Percentiles rank a stretch among this genome's conserved stretches.
Evolutionary conservation across 2,329 filamentous ascomycete species (phyloP).

Genomic region (Sporothrix mexicana): DNA sequence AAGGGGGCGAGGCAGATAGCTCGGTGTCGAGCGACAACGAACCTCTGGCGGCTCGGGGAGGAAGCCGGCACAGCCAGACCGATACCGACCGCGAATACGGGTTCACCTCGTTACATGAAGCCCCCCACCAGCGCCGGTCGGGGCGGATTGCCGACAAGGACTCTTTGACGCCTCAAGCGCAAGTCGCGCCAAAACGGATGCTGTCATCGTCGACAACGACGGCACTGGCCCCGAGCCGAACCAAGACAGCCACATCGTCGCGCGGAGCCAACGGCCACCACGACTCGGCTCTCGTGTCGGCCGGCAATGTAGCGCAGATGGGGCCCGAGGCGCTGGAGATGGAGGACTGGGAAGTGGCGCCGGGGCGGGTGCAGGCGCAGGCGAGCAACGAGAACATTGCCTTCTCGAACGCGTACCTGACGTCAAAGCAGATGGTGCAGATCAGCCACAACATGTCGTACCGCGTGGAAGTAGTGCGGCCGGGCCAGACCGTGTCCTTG

Average conservation of each 20-base stretch:
- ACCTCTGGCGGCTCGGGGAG: not conserved
- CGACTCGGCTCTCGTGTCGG: conserved; percentile 36
- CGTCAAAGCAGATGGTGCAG: conserved; percentile 38
- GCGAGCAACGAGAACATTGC: conserved; percentile 38
- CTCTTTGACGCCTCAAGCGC: not conserved
- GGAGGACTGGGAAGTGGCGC: conserved; percentile 48
- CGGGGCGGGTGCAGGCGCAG: conserved; percentile 42
- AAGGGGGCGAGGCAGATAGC: not conserved
- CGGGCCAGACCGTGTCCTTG: conserved; percentile 39
- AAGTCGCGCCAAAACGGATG: no score
- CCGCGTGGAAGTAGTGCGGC: conserved; percentile 42
- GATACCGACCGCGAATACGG: not conserved
- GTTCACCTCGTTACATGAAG: not conserved
- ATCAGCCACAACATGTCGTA: conserved; percentile 42
- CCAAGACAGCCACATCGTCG: no score
- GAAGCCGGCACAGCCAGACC: not conserved
- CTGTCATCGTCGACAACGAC: not conserved
- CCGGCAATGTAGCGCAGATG: conserved; percentile 33
- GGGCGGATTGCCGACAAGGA: conserved; percentile 34
- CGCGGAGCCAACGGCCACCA: no score
- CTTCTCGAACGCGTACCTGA: conserved; percentile 46
- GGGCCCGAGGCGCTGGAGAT: conserved; percentile 42
- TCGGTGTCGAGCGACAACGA: conserved; percentile 13
- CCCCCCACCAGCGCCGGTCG: conserved; percentile 32
- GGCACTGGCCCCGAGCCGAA: not conserved